A percentile compares a stretch with the other conserved stretches of the same genome.
Conservation (phyloP, 208 protist species). For the Trypanosoma vivax region DNA sequence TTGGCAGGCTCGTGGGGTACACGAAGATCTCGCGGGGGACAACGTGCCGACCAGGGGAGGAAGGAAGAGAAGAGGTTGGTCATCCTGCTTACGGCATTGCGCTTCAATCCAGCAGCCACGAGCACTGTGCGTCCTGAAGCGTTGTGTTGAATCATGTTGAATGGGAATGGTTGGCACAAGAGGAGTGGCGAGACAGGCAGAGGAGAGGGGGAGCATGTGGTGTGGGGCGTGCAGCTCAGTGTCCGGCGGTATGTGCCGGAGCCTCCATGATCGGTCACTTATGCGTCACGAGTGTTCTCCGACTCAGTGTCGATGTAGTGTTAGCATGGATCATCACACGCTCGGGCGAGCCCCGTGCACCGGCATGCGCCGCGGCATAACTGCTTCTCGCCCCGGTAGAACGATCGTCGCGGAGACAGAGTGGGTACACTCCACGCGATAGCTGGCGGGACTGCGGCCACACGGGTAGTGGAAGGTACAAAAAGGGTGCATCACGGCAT, state of each 20-base stretch:
- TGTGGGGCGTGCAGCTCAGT: background rate
- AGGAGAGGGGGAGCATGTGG: background rate
- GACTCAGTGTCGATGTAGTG: conserved; percentile 30
- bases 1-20: conserved; percentile 16
- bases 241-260: conserved; percentile 9
- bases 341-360: background rate
- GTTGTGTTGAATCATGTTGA: conserved; percentile 17
- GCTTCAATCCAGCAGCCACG: conserved; percentile 36
- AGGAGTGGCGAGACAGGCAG: background rate
- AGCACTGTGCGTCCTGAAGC: conserved; percentile 25
- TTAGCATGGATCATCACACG: conserved; percentile 22
- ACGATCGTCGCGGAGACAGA: conserved; percentile 33
- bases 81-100: conserved; percentile 48
- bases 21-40: background rate
- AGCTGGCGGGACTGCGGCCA: conserved; percentile 22
- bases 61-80: background rate
- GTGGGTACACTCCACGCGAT: conserved; percentile 31
- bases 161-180: background rate
- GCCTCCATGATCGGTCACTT: conserved; percentile 17
- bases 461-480: background rate
- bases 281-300: conserved; percentile 17
- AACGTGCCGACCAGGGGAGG: no score
- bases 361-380: background rate
- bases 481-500: background rate
- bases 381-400: conserved; percentile 28